Evolutionary conservation across 2,329 filamentous ascomycete species (phyloP), one percentile per base, ranked within the genome.

Genomic region (Thielaviopsis ethacetica): DNA sequence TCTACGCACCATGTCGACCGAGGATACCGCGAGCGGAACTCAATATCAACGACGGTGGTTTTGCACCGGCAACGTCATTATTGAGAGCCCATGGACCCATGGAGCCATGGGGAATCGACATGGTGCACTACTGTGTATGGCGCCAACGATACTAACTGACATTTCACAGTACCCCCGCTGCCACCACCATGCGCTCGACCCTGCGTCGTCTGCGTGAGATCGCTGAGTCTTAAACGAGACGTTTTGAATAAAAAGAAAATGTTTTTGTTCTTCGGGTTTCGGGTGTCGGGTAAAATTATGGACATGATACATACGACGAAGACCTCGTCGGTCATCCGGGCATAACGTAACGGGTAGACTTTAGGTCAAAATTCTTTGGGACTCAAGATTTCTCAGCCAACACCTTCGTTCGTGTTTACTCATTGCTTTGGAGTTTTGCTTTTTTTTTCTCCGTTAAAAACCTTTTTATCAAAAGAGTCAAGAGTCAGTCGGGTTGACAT

Each of bases 181-280:
- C 91, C 66, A 90, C 89, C 70, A 89, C 91, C 70, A 95, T 91
- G 77, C 84, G 91, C 77, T 96, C 91, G 69, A 96, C 91, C 70
- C 90, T 96, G 77, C 88, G 91, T 79, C 86, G 91, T 84, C 82
- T 96, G 79, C 86, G 91, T 75, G 91, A 96, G 80, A 95, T 95
- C 79, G 88, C 88, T 73, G 91, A 95, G 84, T 88, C 94, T 77
- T 91, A 88, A 80, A 73, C 69, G 70, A 65, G 62, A 65, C 62
- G 58, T 27, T 56, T 64, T 62, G 62, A 66, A 62, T 60, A 61
- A 63, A 63, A 55, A 62, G 59, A 51, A 64, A 63, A 60, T 57
- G 60, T 53, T 57, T 52, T 59, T 56, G 57, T 59, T 61, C 57
- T 59, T 52, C 59, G 52, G 54, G 54, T 57, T 62, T 61, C 51